Base-by-base conservation (phyloP, 192 early-diverging fungal genomes). In the Thoreauomyces humboldtii region DNA sequence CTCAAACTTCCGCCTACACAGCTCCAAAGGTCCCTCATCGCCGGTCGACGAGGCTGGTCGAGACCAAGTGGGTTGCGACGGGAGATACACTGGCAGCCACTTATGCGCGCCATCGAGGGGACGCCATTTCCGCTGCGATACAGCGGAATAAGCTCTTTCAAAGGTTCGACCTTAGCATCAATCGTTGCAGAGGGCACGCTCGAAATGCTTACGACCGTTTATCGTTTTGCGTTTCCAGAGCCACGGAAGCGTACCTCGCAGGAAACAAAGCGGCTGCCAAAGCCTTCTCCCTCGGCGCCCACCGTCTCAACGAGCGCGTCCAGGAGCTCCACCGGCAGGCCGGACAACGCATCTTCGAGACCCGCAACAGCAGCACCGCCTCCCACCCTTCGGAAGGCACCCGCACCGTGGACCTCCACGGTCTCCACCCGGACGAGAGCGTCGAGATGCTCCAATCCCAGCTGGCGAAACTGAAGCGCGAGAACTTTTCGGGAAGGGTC, bases 191-290 rank as follows among this genome's bases (percentile, higher is more conserved):
- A 50, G 25, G 12, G 7, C 47, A 24, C 22, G 25, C 22, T 24
- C 22, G 47, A 50, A 9, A 24, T 9, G 7, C 7, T 52, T 52
- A n/a, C n/a, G n/a, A n/a, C n/a, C 21, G 19, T 31, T 34, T 12
- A 24, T 22, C 0, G 9, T 24, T 64, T 27, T 17, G 62, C n/a
- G n/a, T 35, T 68, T 41, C 27, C 38, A 77, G 79, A 33, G 80
- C 80, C 0, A 79, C 80, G 42, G 63, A 79, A 41, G 76, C 76
- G 27, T 81, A 72, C 55, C 48, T 75, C 1, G 27, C 61, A 7
- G 76, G 76, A 9, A 81, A 81, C 57, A 74, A 71, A 48, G 76
- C 77, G 4, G 80, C 80, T 15, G 81, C 81, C 5, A 77, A 76
- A 43, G 67, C 66, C 2, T 73, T 82, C 38, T 80, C 77, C 1